phyloP scores from a whole-genome alignment of 257 asterid genomes.

The Scutellaria baicalensis region DNA sequence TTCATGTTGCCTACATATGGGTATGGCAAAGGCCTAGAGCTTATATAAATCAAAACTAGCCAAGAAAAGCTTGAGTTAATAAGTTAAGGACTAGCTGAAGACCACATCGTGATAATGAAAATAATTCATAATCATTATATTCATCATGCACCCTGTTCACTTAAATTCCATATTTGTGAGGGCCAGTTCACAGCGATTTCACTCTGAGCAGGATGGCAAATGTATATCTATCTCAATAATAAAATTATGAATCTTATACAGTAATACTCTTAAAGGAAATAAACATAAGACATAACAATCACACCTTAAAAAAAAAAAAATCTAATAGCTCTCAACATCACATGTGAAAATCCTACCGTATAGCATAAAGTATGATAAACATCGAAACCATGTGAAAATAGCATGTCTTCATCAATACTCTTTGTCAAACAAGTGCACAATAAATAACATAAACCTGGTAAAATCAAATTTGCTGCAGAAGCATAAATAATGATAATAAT shows the following conservation, averaged over 20 bases:
- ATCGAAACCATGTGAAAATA: not conserved
- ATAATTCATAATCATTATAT: not conserved
- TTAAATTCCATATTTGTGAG: not conserved
- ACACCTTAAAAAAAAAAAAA: not conserved
- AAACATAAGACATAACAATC: not conserved
- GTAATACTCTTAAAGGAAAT: not conserved
- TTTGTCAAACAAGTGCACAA: not conserved
- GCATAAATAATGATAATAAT: slow-evolving; percentile 2
- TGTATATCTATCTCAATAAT: not conserved
- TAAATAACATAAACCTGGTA: not conserved
- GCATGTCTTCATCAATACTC: not conserved
- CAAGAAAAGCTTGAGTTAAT: not conserved
- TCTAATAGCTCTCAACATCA: not conserved
- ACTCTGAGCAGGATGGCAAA: not conserved
- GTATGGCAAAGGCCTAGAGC: not conserved
- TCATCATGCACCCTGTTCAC: not conserved
- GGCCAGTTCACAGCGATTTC: not conserved
- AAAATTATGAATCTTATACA: not conserved
- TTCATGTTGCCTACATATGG: not conserved
- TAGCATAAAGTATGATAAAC: not conserved
- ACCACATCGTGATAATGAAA: not conserved
- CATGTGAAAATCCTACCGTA: not conserved
- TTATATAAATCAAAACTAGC: not conserved
- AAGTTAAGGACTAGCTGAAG: not conserved
- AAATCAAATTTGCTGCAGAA: not conserved